Evolutionary conservation across 345 rosid species (phyloP), one percentile per base, ranked within the genome.

Genomic region (Salix koriyanagi): DNA sequence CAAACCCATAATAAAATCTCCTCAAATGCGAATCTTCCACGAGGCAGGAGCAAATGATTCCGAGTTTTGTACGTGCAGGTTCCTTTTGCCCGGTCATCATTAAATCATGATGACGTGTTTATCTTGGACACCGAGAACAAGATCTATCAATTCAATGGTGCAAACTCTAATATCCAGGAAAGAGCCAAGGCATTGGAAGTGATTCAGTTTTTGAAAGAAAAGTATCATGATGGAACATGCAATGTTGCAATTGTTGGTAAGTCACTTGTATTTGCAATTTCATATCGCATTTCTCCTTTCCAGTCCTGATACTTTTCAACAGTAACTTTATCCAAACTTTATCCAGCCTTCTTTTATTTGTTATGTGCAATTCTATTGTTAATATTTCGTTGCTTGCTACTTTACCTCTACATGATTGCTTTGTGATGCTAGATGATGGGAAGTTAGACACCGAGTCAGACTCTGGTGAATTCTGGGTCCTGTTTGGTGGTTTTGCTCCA

Each of bases 41-140:
- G 75, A 82, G 34, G 65, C 39, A 74, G 68, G 75, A 58, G 67
- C 71, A 39, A 69, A 76, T 76, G 73, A 81, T 76, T 75, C 32
- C 79, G 28, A 66, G 30, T 77, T 80, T 82, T 82, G 44, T 77
- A 77, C 72, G 62, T 75, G 75, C 87, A 96, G 99, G 90, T 94
- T 84, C 93, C 99, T 75, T 96, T 96, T 83, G 94, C 94, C 75
- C 92, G 99, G 36, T 87, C 99, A 75, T 91, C 97, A 56, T 81
- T 94, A 79, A 96, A 96, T 88, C 99, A 96, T 44, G 99, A 94
- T 83, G 99, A 96, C 83, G 97, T 96, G 74, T 96, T 96, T 86
- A 94, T 94, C 81, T 83, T 96, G 85, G 98, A 96, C 79, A 86
- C 92, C 52, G 76, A 89, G 78, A 79, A 86, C 61, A 96, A 96